A percentile compares a stretch with the other conserved stretches of the same genome.
Conservation (phyloP, 306 rosid genomes). For the Hippophae rhamnoides region DNA sequence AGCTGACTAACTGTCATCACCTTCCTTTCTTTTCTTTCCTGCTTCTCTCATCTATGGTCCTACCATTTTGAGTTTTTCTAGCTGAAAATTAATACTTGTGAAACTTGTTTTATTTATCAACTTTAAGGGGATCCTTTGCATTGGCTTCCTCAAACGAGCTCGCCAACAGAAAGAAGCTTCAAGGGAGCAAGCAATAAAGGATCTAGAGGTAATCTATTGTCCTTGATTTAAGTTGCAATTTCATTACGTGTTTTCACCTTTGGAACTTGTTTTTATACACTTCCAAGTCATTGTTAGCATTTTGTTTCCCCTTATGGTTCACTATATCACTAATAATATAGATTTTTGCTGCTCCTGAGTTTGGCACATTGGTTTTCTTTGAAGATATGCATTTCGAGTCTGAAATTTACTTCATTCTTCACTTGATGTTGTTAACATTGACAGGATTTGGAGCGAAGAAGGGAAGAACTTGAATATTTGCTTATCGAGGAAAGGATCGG, state of each 20-base stretch:
- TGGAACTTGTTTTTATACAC: neutral
- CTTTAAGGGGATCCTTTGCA: constrained; percentile 61
- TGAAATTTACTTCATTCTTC: neutral
- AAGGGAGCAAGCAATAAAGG: constrained; percentile 61
- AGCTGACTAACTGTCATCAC: too few relatives aligned
- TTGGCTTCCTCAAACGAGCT: constrained; percentile 60
- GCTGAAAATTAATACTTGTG: neutral
- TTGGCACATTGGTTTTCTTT: neutral
- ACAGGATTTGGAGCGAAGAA: constrained; percentile 55
- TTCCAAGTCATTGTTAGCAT: neutral
- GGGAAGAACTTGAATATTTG: constrained; percentile 54
- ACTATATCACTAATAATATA: neutral
- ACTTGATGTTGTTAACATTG: constrained; percentile 1
- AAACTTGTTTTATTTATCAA: constrained; percentile 11
- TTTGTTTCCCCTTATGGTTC: too few relatives aligned
- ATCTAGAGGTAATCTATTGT: constrained; percentile 44
- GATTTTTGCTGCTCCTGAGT: neutral
- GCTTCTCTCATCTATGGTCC: too few relatives aligned
- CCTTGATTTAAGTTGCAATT: neutral
- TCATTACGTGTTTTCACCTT: neutral
- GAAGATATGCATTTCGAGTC: neutral
- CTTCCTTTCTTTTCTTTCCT: too few relatives aligned
- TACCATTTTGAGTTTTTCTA: neutral
- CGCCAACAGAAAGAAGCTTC: constrained; percentile 51
- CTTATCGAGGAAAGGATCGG: constrained; percentile 36